A percentile compares a stretch with the other conserved stretches of the same genome.
These are phyloP conservation scores for Acmispon strigosus DNA, from an alignment of 306 rosid genomes.

Conservation along the genomic window DNA sequence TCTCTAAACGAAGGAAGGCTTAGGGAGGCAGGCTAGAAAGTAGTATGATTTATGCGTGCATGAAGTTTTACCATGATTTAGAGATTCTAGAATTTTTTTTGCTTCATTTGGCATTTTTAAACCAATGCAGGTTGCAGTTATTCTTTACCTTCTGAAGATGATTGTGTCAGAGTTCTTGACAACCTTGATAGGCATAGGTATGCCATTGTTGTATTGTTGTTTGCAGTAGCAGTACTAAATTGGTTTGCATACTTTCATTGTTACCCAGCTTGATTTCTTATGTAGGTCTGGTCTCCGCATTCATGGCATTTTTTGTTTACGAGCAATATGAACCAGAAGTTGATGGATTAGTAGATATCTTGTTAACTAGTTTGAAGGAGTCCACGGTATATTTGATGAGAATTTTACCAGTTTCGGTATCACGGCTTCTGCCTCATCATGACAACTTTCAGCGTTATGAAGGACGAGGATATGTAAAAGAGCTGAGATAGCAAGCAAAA, in stretches of 20 bases:
- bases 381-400: slow-evolving; percentile 23
- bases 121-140: slow-evolving; percentile 44
- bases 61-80: slow-evolving; percentile 6
- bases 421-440: slow-evolving; percentile 18
- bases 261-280: slow-evolving; percentile 5
- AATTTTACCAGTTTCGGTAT: slow-evolving; percentile 33
- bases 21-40: slow-evolving; percentile 7
- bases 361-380: slow-evolving; percentile 25
- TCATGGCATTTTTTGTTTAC: slow-evolving; percentile 66
- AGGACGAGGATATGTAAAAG: slow-evolving; percentile 15
- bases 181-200: slow-evolving; percentile 54
- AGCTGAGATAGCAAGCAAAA: slow-evolving; percentile 20
- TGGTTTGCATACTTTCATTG: not conserved
- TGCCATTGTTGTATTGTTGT: slow-evolving; percentile 13
- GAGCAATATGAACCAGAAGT: slow-evolving; percentile 78
- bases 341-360: slow-evolving; percentile 37
- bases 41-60: not conserved
- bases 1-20: not conserved
- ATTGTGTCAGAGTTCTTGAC: slow-evolving; percentile 34
- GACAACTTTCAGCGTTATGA: slow-evolving; percentile 1
- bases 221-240: not conserved
- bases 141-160: slow-evolving; percentile 53
- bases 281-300: slow-evolving; percentile 61
- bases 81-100: not conserved
- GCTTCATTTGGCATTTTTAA: not conserved